Base-by-base conservation (phyloP, 2,329 filamentous ascomycete species). In the Lachnellula arida region DNA sequence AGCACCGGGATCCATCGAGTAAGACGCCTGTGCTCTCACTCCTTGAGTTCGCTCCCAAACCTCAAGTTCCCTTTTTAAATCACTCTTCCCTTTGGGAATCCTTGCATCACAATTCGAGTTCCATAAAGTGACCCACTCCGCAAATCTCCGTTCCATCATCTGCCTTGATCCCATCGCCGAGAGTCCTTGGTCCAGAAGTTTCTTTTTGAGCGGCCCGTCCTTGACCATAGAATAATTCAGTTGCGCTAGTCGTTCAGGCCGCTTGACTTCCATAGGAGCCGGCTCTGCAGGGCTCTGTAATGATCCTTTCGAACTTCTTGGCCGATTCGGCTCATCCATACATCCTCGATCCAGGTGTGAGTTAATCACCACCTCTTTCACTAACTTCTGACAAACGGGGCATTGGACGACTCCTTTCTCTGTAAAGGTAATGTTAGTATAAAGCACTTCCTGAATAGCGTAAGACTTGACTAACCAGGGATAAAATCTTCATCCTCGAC, bases 81-180 rank as follows among this genome's bases (percentile, higher is more conserved):
- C 86, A 6, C 74, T 68, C 60, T 89, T 90, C 11, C 78, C 77
- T 68, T 87, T 88, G 0, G 91, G 91, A 1, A 77, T 76, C 37
- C 81, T 81, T 2, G 92, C 88, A 71, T 99, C 94, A 73, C 91
- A 96, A 69, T 99, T 99, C 11, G 95, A 89, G 71, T 99, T 99
- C 88, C 91, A 97, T 17, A 99, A 75, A 39, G 94, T 97, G 51
- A 94, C 80, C 92, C 92, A 99, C 72, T 99, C 94, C 23, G 83
- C 89, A 67, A 97, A 92, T 17, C 95, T 82, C 62, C 80, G 82
- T 69, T 93, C 87, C 53, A 97, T 76, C 1, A 92, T 77, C 46
- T 79, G 75, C 46, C 87, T 87, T 0, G 79, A 72, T 0, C 94
- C 94, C 57, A 75, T 78, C 9, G 78, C 81, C 0, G 90, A 86